Base-by-base conservation (phyloP, 768 basidiomycete genomes). In the Termitomyces bulborhizus region DNA sequence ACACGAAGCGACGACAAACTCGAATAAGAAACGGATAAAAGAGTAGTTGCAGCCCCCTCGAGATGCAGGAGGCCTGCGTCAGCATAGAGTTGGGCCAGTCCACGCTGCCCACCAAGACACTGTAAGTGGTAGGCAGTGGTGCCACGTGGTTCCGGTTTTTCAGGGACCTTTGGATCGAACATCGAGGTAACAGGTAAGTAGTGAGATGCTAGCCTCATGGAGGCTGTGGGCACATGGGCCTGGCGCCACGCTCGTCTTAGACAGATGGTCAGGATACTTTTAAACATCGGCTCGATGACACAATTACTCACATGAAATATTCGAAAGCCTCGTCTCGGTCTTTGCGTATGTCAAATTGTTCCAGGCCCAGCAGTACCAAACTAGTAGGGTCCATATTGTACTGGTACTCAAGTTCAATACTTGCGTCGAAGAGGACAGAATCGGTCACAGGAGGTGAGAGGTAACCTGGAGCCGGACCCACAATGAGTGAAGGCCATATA, bases 311-410 rank as follows among this genome's bases (percentile, higher is more conserved):
- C 89, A 89, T 67, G 61, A 90, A 88, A 61, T 79, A 89, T 70
- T 91, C 89, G 59, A 92, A 92, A 3, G 90, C 90, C 56, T 84
- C 85, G 43, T 87, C 85, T 56, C 78, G 82, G 48, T 90, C 81
- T 64, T 84, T 84, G 46, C 86, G 77, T 47, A 92, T 88, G 65
- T 91, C 89, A 46, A 80, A 79, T 40, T 85, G 64, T 60, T 92
- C 90, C 42, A 90, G 71, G 8, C 79, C 90, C 57, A 84, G 78
- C 51, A 91, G 69, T 1, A 84, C 82, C 27, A 92, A 71, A 68
- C 89, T 91, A 13, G 90, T 92, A 1, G 90, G 84, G 66, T 92
- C 90, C 87, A 92, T 90, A 60, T 92, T 91, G 60, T 87, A 92
- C 62, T 80, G 77, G 45, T 80, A 76, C 55, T 90, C 88, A 52